Evolutionary conservation across 495 filamentous ascomycete genomes (phyloP).

Genomic region (Penicillium paxilli): DNA sequence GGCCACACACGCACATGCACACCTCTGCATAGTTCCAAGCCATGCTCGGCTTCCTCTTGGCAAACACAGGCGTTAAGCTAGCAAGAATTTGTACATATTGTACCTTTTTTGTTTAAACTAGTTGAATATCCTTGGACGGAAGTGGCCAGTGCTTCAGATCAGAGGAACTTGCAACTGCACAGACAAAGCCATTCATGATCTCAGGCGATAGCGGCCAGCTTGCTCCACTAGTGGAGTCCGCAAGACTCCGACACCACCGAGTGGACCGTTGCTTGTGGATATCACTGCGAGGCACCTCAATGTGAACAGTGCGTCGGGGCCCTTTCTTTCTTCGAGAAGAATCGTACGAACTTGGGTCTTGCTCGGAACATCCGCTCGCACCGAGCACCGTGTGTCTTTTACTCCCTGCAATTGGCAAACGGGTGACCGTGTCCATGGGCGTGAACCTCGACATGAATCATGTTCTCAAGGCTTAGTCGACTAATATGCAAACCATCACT

Average conservation of each 20-base stretch:
- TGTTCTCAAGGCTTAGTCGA: neutral
- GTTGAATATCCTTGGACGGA: neutral
- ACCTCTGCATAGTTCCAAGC: slow-evolving; percentile 13
- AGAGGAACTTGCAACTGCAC: slow-evolving; percentile 1
- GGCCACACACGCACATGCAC: neutral
- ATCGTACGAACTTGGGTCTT: slow-evolving; percentile 6
- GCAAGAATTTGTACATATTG: too few relatives aligned
- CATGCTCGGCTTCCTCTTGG: neutral
- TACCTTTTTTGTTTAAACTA: too few relatives aligned
- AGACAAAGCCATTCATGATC: slow-evolving; percentile 1
- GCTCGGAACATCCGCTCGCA: slow-evolving; percentile 3
- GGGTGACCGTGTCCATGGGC: too few relatives aligned
- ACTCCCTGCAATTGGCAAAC: neutral
- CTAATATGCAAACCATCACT: neutral
- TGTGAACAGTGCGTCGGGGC: slow-evolving; percentile 23
- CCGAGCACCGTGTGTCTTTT: slow-evolving; percentile 1
- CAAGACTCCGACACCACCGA: slow-evolving; percentile 9
- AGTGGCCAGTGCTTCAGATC: slow-evolving; percentile 16
- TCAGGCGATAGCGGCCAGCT: neutral
- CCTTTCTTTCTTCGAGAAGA: slow-evolving; percentile 15
- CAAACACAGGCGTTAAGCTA: neutral
- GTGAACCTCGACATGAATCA: neutral
- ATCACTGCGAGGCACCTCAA: neutral
- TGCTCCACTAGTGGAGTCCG: slow-evolving; percentile 20
- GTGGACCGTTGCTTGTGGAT: slow-evolving; percentile 2